phyloP scores from a whole-genome alignment of 2,329 filamentous ascomycete species.

The Trichoderma atrobrunneum region DNA sequence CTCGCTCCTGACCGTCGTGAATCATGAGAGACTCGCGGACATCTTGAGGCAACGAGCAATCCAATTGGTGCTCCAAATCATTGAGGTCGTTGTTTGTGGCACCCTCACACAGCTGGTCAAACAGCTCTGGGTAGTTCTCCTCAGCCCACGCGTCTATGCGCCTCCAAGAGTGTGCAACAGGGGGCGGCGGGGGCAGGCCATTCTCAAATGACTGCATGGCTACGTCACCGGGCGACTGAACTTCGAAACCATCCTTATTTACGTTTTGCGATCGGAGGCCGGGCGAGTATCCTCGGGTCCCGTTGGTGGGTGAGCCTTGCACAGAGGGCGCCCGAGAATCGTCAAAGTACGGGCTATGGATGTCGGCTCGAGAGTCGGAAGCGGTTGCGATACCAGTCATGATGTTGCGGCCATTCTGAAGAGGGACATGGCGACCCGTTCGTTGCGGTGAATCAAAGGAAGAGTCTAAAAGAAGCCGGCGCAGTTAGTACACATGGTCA shows the following conservation, averaged over 20 bases:
- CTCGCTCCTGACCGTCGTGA: constrained; percentile 96
- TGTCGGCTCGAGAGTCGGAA: constrained; percentile 81
- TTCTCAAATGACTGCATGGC: constrained; percentile 96
- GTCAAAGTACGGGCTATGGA: constrained; percentile 75
- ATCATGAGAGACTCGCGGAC: constrained; percentile 86
- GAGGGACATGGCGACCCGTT: constrained; percentile 83
- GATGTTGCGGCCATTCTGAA: constrained; percentile 77
- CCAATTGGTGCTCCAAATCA: constrained; percentile 91
- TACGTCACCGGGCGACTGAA: constrained; percentile 75
- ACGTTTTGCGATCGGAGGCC: constrained; percentile 75
- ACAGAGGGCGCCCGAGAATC: constrained; percentile 58
- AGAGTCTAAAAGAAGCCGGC: constrained; percentile 61
- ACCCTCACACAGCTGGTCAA: constrained; percentile 87
- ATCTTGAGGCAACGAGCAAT: constrained; percentile 90
- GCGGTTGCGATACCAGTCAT: constrained; percentile 88
- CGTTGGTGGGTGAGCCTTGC: constrained; percentile 31
- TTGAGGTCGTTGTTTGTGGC: constrained; percentile 94
- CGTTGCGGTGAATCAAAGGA: constrained; percentile 90
- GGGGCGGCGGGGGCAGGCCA: constrained; percentile 84
- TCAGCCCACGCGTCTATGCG: constrained; percentile 94
- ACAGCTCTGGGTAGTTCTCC: constrained; percentile 91
- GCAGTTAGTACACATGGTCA: constrained; percentile 1
- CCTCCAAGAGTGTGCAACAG: constrained; percentile 85
- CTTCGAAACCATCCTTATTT: constrained; percentile 65
- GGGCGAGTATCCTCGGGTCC: constrained; percentile 69